Base-by-base conservation (phyloP, 2,329 filamentous ascomycete species). In the Clonostachys rosea region DNA sequence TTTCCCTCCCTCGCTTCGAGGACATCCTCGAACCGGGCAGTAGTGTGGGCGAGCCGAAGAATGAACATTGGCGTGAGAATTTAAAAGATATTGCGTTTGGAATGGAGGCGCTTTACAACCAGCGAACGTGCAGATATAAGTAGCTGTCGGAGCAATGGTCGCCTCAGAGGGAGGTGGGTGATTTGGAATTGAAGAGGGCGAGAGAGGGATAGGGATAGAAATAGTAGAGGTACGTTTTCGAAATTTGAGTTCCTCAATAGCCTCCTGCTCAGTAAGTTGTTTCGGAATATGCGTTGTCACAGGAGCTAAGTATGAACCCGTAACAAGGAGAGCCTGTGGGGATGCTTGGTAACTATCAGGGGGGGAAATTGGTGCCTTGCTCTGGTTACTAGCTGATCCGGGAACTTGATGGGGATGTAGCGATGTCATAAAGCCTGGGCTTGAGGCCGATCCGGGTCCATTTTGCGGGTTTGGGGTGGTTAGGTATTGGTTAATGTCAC, bases 31-130 rank as follows among this genome's bases (percentile, higher is more conserved):
- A 1, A 86, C 79, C 0, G 78, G 73, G 52, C 83, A 87, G 53
- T 85, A 86, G 58, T 87, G 83, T 8, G 83, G 83, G 33, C 83
- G 71, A 18, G 72, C 76, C 3, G 78, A 81, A 3, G 83, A 86
- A 63, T 87, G 83, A 5, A 87, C 83, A 52, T 87, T 87, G 45
- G 84, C 82, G 59, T 92, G 89, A 1, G 88, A 92, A 62, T 90
- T 92, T 18, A 92, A 70, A 10, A 92, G 73, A 66, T 84, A 84
- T 56, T 84, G 82, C 1, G 89, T 94, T 57, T 89, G 86, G 55
- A 94, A 94, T 0, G 89, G 83, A 33, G 74, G 66, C 2, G 88
- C 87, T 36, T 64, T 87, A 62, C 89, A 94, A 9, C 84, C 85
- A 8, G 73, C 56, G 44, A 70, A 69, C 56, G 66, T 73, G 61